Evolutionary conservation across 1,284 basidiomycete genomes (phyloP).

Genomic region (Naganishia cerealis): DNA sequence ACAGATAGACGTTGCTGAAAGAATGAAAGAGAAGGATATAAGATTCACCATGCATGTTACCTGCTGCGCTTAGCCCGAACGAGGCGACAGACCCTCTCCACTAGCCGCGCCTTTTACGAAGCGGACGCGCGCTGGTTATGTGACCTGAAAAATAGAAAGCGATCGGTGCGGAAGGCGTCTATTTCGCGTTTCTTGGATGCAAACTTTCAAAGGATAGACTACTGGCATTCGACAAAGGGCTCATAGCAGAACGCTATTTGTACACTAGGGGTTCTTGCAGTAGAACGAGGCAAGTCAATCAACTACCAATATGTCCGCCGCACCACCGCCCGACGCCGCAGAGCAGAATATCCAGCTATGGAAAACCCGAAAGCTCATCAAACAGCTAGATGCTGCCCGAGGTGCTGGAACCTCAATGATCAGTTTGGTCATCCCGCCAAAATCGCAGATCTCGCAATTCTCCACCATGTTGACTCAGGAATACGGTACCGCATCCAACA

Average conservation of each 20-base stretch:
- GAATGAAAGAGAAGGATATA: not conserved
- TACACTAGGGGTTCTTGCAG: not conserved
- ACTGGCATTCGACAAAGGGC: not conserved
- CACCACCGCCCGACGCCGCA: conserved; percentile 15
- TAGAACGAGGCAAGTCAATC: not conserved
- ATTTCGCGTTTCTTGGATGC: not conserved
- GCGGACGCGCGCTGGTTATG: conserved; percentile 7
- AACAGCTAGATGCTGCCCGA: conserved; percentile 86
- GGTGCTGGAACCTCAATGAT: conserved; percentile 99
- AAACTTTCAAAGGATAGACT: not conserved
- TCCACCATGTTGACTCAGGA: conserved; percentile 96
- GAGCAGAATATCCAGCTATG: conserved; percentile 54
- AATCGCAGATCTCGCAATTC: conserved; percentile 93
- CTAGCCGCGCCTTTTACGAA: conserved; percentile 8
- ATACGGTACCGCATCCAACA: conserved; percentile 96
- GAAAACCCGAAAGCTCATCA: conserved; percentile 99
- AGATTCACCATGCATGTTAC: too few species aligned
- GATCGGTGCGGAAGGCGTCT: conserved; percentile 7
- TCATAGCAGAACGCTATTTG: not conserved
- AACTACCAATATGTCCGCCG: not conserved
- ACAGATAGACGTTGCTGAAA: not conserved
- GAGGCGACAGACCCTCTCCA: not conserved
- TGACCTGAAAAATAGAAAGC: not conserved
- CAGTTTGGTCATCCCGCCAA: conserved; percentile 92
- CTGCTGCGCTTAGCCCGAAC: not conserved